Conservation (phyloP, 2,329 filamentous ascomycete species). For the Fusarium sp. region DNA sequence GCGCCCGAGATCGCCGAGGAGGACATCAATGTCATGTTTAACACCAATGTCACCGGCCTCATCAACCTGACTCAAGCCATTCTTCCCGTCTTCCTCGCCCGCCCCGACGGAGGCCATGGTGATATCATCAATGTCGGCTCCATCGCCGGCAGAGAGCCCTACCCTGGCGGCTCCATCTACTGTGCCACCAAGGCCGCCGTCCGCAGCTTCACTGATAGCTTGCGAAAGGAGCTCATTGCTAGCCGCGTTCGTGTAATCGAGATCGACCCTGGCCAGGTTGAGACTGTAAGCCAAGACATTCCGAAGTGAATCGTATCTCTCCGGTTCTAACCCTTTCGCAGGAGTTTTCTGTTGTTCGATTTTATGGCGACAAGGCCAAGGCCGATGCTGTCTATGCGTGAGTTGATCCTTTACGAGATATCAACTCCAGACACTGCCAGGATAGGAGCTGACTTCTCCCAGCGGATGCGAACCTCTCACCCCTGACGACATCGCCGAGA, state of each 20-base stretch:
- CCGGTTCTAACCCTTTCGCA: slow-evolving; percentile 48
- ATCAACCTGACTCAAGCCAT: slow-evolving; percentile 98
- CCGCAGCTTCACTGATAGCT: slow-evolving; percentile 84
- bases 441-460: slow-evolving; percentile 11
- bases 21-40: slow-evolving; percentile 90
- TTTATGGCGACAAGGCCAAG: slow-evolving; percentile 90
- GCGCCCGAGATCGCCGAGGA: slow-evolving; percentile 86
- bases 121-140: slow-evolving; percentile 97
- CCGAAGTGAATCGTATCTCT: neutral
- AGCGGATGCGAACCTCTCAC: slow-evolving; percentile 87
- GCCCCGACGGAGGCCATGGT: slow-evolving; percentile 81
- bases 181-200: slow-evolving; percentile 94
- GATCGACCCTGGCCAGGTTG: slow-evolving; percentile 92
- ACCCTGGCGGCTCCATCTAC: slow-evolving; percentile 90
- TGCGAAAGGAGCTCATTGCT: slow-evolving; percentile 87
- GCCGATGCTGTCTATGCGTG: slow-evolving; percentile 91
- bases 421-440: neutral
- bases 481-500: slow-evolving; percentile 91
- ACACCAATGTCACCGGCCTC: slow-evolving; percentile 93
- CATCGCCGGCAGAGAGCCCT: slow-evolving; percentile 89
- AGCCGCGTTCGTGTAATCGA: slow-evolving; percentile 88
- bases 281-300: slow-evolving; percentile 74
- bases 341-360: slow-evolving; percentile 92
- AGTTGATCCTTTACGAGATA: slow-evolving; percentile 50
- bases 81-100: slow-evolving; percentile 84